These are phyloP conservation scores for Chrysanthemum lavandulifolium DNA, from an alignment of 129 eudicot genomes.

Conservation along the genomic window DNA sequence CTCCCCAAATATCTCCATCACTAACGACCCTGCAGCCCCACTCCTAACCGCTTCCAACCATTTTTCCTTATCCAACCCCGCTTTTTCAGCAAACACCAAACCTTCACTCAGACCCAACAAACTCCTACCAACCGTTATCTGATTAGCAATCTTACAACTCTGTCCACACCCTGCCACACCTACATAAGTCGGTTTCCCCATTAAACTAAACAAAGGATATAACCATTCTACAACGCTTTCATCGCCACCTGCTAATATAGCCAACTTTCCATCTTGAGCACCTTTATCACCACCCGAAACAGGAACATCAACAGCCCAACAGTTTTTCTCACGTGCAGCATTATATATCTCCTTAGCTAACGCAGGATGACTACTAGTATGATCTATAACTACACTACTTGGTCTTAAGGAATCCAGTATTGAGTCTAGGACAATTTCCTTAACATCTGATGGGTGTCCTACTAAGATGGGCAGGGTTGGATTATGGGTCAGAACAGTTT, in stretches of 20 bases:
- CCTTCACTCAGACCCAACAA: constrained; percentile 92
- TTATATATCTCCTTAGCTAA: constrained; percentile 52
- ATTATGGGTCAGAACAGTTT: no score
- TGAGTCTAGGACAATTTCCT: constrained; percentile 53
- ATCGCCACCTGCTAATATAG: constrained; percentile 77
- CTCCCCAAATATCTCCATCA: constrained; percentile 82
- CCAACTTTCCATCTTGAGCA: constrained; percentile 70
- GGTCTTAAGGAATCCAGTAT: constrained; percentile 45
- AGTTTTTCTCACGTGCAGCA: constrained; percentile 43
- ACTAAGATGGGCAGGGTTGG: not conserved
- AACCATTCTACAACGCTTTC: constrained; percentile 63
- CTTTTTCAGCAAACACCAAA: constrained; percentile 73
- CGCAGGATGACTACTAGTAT: constrained; percentile 77
- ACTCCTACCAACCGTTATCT: constrained; percentile 76
- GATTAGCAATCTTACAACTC: constrained; percentile 88
- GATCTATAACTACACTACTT: constrained; percentile 62
- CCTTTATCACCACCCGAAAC: constrained; percentile 88
- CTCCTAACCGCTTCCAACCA: constrained; percentile 73
- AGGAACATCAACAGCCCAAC: constrained; percentile 79
- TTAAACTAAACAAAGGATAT: constrained; percentile 55
- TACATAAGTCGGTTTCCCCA: constrained; percentile 62
- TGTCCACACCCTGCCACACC: constrained; percentile 81
- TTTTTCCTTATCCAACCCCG: constrained; percentile 64
- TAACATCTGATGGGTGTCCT: constrained; percentile 94
- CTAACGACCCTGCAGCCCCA: constrained; percentile 86